A percentile compares a stretch with the other conserved stretches of the same genome.
phyloP scores from a whole-genome alignment of 352 stramenopile genomes.

The Globisporangium nagaii region DNA sequence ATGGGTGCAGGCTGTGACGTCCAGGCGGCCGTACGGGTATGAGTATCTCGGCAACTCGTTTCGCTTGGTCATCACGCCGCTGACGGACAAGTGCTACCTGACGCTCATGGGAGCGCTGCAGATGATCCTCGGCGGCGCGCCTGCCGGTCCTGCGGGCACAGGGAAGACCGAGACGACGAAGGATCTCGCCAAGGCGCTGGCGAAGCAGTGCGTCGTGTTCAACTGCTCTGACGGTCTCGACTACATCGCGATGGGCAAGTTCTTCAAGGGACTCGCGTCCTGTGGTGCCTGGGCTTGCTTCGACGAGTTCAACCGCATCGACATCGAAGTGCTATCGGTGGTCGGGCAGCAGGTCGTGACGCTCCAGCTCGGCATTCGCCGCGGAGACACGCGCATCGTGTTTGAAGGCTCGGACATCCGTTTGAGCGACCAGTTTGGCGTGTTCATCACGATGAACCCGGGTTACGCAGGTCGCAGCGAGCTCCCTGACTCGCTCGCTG shows the following conservation, averaged over 20 bases:
- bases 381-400: slow-evolving; percentile 80
- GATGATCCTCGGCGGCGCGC: slow-evolving; percentile 93
- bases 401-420: slow-evolving; percentile 96
- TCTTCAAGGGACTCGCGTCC: slow-evolving; percentile 92
- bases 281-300: slow-evolving; percentile 92
- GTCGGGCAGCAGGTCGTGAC: slow-evolving; percentile 90
- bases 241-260: slow-evolving; percentile 94
- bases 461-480: slow-evolving; percentile 85
- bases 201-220: slow-evolving; percentile 95
- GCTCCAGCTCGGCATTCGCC: slow-evolving; percentile 84
- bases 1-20: slow-evolving; percentile 88
- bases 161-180: slow-evolving; percentile 96
- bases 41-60: slow-evolving; percentile 97
- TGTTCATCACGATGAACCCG: slow-evolving; percentile 92
- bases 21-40: slow-evolving; percentile 90
- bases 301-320: slow-evolving; percentile 89
- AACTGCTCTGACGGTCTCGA: slow-evolving; percentile 92
- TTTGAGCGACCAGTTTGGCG: slow-evolving; percentile 87
- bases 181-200: slow-evolving; percentile 91
- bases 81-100: slow-evolving; percentile 96
- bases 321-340: slow-evolving; percentile 86
- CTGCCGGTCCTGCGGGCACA: slow-evolving; percentile 90
- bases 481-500: slow-evolving; percentile 79
- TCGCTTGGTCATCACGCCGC: slow-evolving; percentile 93
- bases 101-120: slow-evolving; percentile 95